Conservation (phyloP, 495 filamentous ascomycete genomes). For the Penicillium antarcticum region DNA sequence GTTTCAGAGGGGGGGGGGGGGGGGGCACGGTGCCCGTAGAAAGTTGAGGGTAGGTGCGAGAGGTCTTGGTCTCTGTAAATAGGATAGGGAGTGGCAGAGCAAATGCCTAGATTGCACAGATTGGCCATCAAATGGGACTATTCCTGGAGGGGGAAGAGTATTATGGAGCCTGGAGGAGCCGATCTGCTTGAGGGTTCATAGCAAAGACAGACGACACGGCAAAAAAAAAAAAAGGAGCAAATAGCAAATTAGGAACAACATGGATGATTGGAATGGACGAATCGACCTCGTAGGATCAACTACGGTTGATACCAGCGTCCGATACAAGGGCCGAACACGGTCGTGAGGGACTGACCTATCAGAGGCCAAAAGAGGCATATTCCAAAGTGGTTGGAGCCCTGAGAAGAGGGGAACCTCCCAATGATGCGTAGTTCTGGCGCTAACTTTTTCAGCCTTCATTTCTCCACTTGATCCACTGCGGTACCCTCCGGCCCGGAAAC, state of each 20-base stretch:
- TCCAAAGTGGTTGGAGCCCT: not conserved
- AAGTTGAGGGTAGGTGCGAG: slow-evolving; percentile 8
- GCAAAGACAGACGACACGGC: slow-evolving; percentile 20
- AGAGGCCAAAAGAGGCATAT: slow-evolving; percentile 11
- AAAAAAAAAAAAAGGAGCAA: slow-evolving; percentile 10
- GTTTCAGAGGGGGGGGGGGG: not conserved
- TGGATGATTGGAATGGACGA: slow-evolving; percentile 19
- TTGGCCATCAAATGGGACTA: slow-evolving; percentile 6
- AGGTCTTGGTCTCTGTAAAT: slow-evolving; percentile 11
- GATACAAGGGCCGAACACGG: slow-evolving; percentile 30
- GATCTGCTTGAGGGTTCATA: slow-evolving; percentile 15
- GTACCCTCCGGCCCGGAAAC: slow-evolving; percentile 30
- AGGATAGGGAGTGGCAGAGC: slow-evolving; percentile 3
- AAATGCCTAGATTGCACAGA: slow-evolving; percentile 10
- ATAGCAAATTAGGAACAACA: slow-evolving; percentile 23
- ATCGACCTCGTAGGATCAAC: slow-evolving; percentile 15
- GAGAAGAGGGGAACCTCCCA: slow-evolving; percentile 18
- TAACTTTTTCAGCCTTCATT: slow-evolving; percentile 19
- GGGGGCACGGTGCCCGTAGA: slow-evolving; percentile 15
- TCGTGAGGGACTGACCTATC: slow-evolving; percentile 17
- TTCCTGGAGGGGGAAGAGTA: slow-evolving; percentile 9
- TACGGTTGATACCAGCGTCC: slow-evolving; percentile 11
- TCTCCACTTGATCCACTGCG: slow-evolving; percentile 29
- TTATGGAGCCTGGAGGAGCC: slow-evolving; percentile 16
- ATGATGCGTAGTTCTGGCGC: slow-evolving; percentile 19